A percentile compares a stretch with the other conserved stretches of the same genome.
These are phyloP conservation scores for Viridothelium virens DNA, from an alignment of 495 filamentous ascomycete genomes.

Conservation along the genomic window DNA sequence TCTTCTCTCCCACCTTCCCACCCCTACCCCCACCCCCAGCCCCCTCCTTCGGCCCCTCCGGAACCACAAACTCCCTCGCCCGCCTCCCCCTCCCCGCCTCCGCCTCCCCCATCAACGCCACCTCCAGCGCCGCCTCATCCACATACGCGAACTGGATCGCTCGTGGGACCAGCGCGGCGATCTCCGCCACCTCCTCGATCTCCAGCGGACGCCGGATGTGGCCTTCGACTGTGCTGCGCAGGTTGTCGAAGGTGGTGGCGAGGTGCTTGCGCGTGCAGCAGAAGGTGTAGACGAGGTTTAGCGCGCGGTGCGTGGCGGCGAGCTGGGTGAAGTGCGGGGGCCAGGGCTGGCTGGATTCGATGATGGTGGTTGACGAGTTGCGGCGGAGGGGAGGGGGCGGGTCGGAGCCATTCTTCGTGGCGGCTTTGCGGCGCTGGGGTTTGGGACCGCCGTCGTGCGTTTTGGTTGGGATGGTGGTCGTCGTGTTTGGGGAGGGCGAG, in stretches of 20 bases:
- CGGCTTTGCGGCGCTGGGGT: slow-evolving; percentile 33
- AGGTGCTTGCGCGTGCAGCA: slow-evolving; percentile 87
- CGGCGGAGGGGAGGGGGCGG: slow-evolving; percentile 32
- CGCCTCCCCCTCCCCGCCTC: slow-evolving; percentile 34
- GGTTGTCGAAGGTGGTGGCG: slow-evolving; percentile 81
- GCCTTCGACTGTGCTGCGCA: slow-evolving; percentile 74
- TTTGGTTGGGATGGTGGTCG: slow-evolving; percentile 43
- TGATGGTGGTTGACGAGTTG: slow-evolving; percentile 37
- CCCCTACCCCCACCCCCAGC: too few relatives aligned
- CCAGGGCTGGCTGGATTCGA: slow-evolving; percentile 54
- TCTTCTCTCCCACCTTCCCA: slow-evolving; percentile 25
- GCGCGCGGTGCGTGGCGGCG: slow-evolving; percentile 67
- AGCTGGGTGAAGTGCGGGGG: slow-evolving; percentile 65
- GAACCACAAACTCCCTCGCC: slow-evolving; percentile 29
- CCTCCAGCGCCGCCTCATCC: slow-evolving; percentile 68
- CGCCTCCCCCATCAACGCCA: slow-evolving; percentile 65
- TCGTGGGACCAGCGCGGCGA: slow-evolving; percentile 67
- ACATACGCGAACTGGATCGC: slow-evolving; percentile 81
- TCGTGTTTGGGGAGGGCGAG: slow-evolving; percentile 16
- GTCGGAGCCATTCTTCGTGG: slow-evolving; percentile 21
- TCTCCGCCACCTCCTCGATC: slow-evolving; percentile 71
- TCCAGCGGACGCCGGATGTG: slow-evolving; percentile 65
- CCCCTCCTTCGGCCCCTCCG: too few relatives aligned
- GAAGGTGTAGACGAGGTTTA: slow-evolving; percentile 93
- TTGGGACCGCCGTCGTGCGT: slow-evolving; percentile 49